phyloP scores from a whole-genome alignment of 345 rosid genomes.

The Raphanus raphanistrum region DNA sequence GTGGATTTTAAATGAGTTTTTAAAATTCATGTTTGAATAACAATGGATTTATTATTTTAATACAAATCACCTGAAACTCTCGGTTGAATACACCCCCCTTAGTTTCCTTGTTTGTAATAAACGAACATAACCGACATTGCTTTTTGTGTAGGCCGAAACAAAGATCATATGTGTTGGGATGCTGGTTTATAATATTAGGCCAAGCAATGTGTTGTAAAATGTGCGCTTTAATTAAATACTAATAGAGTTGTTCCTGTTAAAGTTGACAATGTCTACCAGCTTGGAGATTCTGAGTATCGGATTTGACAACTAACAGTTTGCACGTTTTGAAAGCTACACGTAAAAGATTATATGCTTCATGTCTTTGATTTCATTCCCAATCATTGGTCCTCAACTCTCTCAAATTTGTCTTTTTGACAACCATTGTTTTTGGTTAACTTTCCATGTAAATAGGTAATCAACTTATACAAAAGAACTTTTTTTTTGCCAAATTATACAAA shows the following conservation, averaged over 20 bases:
- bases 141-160: too few species aligned
- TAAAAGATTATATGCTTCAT: not conserved
- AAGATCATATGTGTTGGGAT: not conserved
- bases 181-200: not conserved
- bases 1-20: too few species aligned
- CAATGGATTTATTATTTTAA: too few species aligned
- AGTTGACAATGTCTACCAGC: constrained; percentile 32
- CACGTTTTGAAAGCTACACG: not conserved
- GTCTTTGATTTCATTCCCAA: constrained; percentile 6
- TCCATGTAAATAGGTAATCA: too few species aligned
- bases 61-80: too few species aligned
- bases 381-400: not conserved
- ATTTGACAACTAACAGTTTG: not conserved
- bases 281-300: constrained; percentile 48
- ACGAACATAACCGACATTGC: too few species aligned
- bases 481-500: too few species aligned
- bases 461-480: too few species aligned
- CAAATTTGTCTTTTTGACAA: not conserved
- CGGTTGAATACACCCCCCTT: too few species aligned
- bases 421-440: too few species aligned
- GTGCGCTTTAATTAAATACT: not conserved
- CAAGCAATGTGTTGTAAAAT: not conserved
- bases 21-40: too few species aligned
- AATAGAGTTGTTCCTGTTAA: not conserved
- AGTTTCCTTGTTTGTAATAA: too few species aligned